These are phyloP conservation scores for Penicillium steckii DNA, from an alignment of 495 filamentous ascomycete genomes.

Conservation along the genomic window DNA sequence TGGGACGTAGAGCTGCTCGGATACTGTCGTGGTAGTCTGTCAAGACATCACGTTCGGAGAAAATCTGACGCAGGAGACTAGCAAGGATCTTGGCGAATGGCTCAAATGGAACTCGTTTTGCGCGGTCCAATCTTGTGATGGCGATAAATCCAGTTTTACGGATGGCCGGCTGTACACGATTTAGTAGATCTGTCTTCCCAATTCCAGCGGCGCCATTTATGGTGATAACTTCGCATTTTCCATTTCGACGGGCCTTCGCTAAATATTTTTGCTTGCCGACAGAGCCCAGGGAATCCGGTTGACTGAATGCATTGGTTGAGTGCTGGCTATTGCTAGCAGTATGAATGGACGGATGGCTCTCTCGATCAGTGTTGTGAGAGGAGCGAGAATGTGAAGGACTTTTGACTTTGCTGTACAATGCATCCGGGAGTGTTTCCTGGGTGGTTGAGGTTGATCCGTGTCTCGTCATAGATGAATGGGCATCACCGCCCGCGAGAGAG, in stretches of 20 bases:
- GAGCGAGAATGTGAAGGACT: conserved; percentile 40
- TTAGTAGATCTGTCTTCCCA: conserved; percentile 81
- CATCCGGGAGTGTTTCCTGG: conserved; percentile 5
- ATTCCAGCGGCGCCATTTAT: conserved; percentile 75
- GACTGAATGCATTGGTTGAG: conserved; percentile 30
- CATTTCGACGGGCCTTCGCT: conserved; percentile 62
- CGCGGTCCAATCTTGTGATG: conserved; percentile 81
- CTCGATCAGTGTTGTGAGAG: conserved; percentile 37
- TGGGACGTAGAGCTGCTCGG: conserved; percentile 67
- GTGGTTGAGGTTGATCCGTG: conserved; percentile 7
- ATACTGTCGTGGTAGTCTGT: conserved; percentile 78
- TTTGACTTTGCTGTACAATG: conserved; percentile 28
- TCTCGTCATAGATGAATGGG: conserved; percentile 33
- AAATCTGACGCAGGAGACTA: conserved; percentile 84
- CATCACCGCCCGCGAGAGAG: conserved; percentile 36
- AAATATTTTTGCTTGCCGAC: conserved; percentile 39
- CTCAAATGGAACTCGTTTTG: conserved; percentile 77
- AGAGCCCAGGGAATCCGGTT: conserved; percentile 31
- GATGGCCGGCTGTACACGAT: conserved; percentile 71
- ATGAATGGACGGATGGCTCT: conserved; percentile 28
- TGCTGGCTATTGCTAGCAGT: conserved; percentile 28
- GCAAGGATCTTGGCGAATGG: conserved; percentile 77
- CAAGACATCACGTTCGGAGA: conserved; percentile 82
- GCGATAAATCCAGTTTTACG: conserved; percentile 78
- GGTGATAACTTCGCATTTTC: conserved; percentile 73